Percentiles rank a stretch among this genome's conserved stretches.
Conservation (phyloP, 345 rosid genomes). For the Reutealis trisperma region DNA sequence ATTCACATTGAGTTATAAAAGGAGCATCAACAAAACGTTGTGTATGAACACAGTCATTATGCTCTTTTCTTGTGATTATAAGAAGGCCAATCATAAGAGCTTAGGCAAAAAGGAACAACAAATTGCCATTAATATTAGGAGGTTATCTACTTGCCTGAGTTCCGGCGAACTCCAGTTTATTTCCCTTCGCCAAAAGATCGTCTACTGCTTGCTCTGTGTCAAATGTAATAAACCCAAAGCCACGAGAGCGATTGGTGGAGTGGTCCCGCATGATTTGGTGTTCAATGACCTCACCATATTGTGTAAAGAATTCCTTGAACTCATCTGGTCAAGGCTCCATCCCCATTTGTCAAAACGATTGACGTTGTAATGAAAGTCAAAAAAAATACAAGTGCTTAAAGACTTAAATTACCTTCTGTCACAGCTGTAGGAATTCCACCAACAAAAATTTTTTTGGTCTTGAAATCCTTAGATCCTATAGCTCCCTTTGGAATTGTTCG, state of each 20-base stretch:
- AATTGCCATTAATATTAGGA: not conserved
- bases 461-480: constrained; percentile 66
- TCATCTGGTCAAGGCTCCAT: constrained; percentile 23
- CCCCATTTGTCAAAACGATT: not conserved
- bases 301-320: constrained; percentile 35
- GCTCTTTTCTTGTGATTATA: not conserved
- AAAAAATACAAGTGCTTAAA: not conserved
- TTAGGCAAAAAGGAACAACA: not conserved
- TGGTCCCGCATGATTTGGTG: constrained; percentile 42
- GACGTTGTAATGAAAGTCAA: not conserved
- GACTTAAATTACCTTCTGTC: constrained; percentile 58
- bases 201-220: constrained; percentile 34
- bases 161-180: constrained; percentile 34
- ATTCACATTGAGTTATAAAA: not conserved
- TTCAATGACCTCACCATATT: constrained; percentile 32
- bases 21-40: constrained; percentile 1
- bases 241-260: constrained; percentile 36
- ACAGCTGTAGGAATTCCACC: constrained; percentile 85
- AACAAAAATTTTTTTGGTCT: constrained; percentile 87
- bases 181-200: constrained; percentile 31
- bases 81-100: not conserved
- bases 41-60: not conserved
- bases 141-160: constrained; percentile 23
- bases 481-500: constrained; percentile 91
- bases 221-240: constrained; percentile 39